Evolutionary conservation across 2,329 filamentous ascomycete genomes (phyloP).

Genomic region (Cladophialophora chaetospira): DNA sequence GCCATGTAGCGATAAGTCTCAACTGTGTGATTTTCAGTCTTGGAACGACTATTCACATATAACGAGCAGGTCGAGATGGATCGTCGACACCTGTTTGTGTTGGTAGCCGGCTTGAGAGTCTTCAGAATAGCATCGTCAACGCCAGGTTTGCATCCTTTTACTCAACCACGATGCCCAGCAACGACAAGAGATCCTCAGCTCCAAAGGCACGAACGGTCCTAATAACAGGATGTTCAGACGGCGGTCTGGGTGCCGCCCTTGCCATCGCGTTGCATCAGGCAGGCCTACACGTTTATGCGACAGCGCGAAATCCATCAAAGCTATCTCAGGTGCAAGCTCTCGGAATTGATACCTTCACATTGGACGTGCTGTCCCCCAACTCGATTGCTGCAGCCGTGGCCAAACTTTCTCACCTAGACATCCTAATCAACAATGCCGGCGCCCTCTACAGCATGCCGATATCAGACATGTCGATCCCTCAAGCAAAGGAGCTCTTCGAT

Average conservation of each 20-base stretch:
- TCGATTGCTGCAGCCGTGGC: constrained; percentile 39
- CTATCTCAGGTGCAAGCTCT: constrained; percentile 29
- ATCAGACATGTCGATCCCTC: constrained; percentile 35
- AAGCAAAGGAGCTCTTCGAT: constrained; percentile 39
- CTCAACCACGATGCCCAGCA: too few relatives aligned
- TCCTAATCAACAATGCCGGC: constrained; percentile 53
- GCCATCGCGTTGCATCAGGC: constrained; percentile 39
- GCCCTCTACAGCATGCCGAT: constrained; percentile 36
- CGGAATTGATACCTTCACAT: constrained; percentile 19
- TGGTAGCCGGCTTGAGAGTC: too few relatives aligned
- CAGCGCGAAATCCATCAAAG: constrained; percentile 38
- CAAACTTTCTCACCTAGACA: constrained; percentile 42
- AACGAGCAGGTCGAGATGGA: too few relatives aligned
- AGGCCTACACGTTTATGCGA: constrained; percentile 43
- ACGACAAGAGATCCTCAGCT: too few relatives aligned
- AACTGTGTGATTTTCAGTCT: too few relatives aligned
- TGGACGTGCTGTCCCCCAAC: constrained; percentile 32
- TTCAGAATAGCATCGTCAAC: too few relatives aligned
- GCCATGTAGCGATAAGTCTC: too few relatives aligned
- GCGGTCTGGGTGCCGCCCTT: constrained; percentile 44
- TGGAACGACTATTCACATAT: too few relatives aligned
- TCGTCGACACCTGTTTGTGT: too few relatives aligned
- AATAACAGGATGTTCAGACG: constrained; percentile 19
- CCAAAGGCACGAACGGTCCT: constrained; percentile 22
- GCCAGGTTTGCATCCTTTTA: too few relatives aligned